These are phyloP conservation scores for Penicillium sp. DNA, from an alignment of 2,329 filamentous ascomycete genomes.

Conservation along the genomic window DNA sequence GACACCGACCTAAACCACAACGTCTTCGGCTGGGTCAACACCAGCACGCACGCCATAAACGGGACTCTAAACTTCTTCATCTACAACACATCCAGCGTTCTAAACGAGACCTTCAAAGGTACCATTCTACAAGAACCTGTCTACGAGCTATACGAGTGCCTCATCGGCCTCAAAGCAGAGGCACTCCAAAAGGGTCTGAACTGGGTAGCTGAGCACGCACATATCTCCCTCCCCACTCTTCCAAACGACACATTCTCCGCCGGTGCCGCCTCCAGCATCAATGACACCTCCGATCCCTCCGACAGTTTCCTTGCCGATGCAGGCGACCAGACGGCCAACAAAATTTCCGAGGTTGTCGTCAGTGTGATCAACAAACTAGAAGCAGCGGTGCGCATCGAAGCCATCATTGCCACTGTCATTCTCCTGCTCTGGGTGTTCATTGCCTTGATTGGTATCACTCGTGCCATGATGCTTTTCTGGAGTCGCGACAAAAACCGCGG, in stretches of 20 bases:
- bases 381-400: slow-evolving; percentile 69
- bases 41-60: slow-evolving; percentile 79
- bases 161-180: slow-evolving; percentile 84
- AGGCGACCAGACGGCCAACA: slow-evolving; percentile 70
- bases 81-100: slow-evolving; percentile 68
- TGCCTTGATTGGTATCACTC: slow-evolving; percentile 69
- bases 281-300: slow-evolving; percentile 53
- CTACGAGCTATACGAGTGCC: slow-evolving; percentile 75
- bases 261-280: slow-evolving; percentile 63
- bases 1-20: slow-evolving; percentile 76
- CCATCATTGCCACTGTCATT: slow-evolving; percentile 73
- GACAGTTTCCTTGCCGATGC: slow-evolving; percentile 76
- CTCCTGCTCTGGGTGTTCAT: slow-evolving; percentile 76
- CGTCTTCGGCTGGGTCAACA: slow-evolving; percentile 82
- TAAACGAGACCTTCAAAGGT: slow-evolving; percentile 76
- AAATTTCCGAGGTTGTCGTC: slow-evolving; percentile 73
- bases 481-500: slow-evolving; percentile 60
- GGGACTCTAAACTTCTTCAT: slow-evolving; percentile 81
- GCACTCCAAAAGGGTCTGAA: slow-evolving; percentile 84
- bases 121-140: slow-evolving; percentile 79
- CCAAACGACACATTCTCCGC: slow-evolving; percentile 78
- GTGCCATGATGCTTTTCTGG: slow-evolving; percentile 63
- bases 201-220: slow-evolving; percentile 86
- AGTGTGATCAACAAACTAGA: slow-evolving; percentile 68
- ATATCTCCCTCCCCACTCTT: slow-evolving; percentile 76